Evolutionary conservation across 2,329 filamentous ascomycete genomes (phyloP).

Genomic region (Fusarium sp.): DNA sequence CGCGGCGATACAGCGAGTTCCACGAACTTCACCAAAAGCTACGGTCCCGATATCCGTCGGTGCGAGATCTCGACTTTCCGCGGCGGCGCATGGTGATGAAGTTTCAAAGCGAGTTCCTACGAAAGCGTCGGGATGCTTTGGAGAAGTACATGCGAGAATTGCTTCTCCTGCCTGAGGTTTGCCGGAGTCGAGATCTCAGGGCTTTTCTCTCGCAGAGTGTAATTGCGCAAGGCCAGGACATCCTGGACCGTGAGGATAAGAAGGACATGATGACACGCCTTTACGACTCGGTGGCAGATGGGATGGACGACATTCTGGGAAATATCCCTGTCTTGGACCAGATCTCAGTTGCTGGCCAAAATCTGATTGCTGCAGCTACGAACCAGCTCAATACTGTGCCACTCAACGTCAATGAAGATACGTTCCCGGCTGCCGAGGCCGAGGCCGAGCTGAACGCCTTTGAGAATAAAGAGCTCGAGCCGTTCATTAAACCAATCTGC

Average conservation of each 20-base stretch:
- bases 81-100: slow-evolving; percentile 94
- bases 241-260: slow-evolving; percentile 68
- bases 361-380: slow-evolving; percentile 79
- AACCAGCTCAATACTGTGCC: slow-evolving; percentile 67
- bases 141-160: slow-evolving; percentile 86
- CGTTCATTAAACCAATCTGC: slow-evolving; percentile 98
- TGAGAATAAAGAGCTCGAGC: slow-evolving; percentile 86
- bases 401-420: slow-evolving; percentile 60
- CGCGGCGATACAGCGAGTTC: slow-evolving; percentile 95
- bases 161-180: slow-evolving; percentile 87
- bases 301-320: slow-evolving; percentile 96
- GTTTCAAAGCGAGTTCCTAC: slow-evolving; percentile 91
- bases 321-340: slow-evolving; percentile 97
- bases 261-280: slow-evolving; percentile 91
- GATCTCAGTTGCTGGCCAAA: slow-evolving; percentile 89
- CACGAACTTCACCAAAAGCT: slow-evolving; percentile 92
- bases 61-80: slow-evolving; percentile 90
- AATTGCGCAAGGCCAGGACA: slow-evolving; percentile 67
- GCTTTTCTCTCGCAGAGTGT: slow-evolving; percentile 92
- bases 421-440: slow-evolving; percentile 71
- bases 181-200: slow-evolving; percentile 88
- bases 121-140: slow-evolving; percentile 82
- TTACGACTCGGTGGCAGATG: slow-evolving; percentile 96
- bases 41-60: slow-evolving; percentile 82
- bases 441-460: slow-evolving; percentile 95